A percentile compares a stretch with the other conserved stretches of the same genome.
These are phyloP conservation scores for Colletotrichum lentis DNA, from an alignment of 2,329 filamentous ascomycete species.

Conservation along the genomic window DNA sequence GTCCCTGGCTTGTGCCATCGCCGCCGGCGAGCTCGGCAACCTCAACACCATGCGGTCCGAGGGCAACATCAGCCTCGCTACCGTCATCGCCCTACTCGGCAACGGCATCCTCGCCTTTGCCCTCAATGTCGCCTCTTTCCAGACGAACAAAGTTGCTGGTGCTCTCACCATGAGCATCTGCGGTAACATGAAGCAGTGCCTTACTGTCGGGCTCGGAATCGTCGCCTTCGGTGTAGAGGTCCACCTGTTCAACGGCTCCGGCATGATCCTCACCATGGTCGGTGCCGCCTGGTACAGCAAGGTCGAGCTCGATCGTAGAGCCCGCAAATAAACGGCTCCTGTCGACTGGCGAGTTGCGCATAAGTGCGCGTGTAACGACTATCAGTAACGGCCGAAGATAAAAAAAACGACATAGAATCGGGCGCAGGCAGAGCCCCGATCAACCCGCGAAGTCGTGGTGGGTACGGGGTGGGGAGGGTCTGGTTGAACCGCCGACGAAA, in stretches of 20 bases:
- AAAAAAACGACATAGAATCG: slow-evolving; percentile 20
- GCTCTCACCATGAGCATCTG: slow-evolving; percentile 68
- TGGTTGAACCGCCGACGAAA: slow-evolving; percentile 13
- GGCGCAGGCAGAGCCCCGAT: slow-evolving; percentile 24
- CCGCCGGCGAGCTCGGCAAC: slow-evolving; percentile 60
- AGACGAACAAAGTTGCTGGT: slow-evolving; percentile 65
- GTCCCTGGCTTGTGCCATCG: slow-evolving; percentile 60
- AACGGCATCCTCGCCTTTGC: slow-evolving; percentile 65
- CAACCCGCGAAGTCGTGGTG: slow-evolving; percentile 4
- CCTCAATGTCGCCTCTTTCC: slow-evolving; percentile 65
- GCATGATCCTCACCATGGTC: slow-evolving; percentile 62
- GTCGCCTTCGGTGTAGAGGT: slow-evolving; percentile 61
- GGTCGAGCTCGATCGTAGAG: slow-evolving; percentile 62
- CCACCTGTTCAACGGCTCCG: slow-evolving; percentile 62
- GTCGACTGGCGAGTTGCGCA: slow-evolving; percentile 15
- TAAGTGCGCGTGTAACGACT: slow-evolving; percentile 29
- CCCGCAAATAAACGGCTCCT: slow-evolving; percentile 31
- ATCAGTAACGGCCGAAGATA: slow-evolving; percentile 35
- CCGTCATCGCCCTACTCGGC: slow-evolving; percentile 54
- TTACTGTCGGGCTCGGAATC: slow-evolving; percentile 64
- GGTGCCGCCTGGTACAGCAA: slow-evolving; percentile 67
- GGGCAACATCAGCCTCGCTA: slow-evolving; percentile 48
- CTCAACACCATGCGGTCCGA: slow-evolving; percentile 50
- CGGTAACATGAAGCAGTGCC: slow-evolving; percentile 66
- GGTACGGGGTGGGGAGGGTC: slow-evolving; percentile 6